phyloP scores from a whole-genome alignment of 2,329 filamentous ascomycete species.

The Arthrocladium fulminans region DNA sequence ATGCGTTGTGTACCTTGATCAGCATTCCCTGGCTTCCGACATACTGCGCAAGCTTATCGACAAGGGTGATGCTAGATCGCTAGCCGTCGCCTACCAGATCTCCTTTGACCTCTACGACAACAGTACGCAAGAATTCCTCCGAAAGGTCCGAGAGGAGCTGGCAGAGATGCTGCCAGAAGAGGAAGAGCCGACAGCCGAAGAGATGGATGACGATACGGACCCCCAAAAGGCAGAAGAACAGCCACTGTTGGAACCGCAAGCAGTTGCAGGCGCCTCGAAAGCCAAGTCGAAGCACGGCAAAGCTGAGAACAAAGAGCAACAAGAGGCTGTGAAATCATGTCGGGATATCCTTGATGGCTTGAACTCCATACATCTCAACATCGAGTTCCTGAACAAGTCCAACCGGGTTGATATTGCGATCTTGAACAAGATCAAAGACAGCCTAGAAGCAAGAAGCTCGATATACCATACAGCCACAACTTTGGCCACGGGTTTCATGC shows the following conservation, averaged over 20 bases:
- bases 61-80: conserved; percentile 66
- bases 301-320: conserved; percentile 32
- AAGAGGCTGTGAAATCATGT: conserved; percentile 49
- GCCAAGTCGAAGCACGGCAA: conserved; percentile 35
- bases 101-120: conserved; percentile 98
- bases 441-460: conserved; percentile 87
- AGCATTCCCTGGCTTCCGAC: conserved; percentile 78
- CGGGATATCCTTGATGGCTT: conserved; percentile 68
- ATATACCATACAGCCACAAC: conserved; percentile 98
- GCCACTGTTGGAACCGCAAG: conserved; percentile 47
- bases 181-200: conserved; percentile 41
- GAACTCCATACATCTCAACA: conserved; percentile 86
- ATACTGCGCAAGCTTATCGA: conserved; percentile 76
- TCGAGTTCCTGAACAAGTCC: conserved; percentile 93
- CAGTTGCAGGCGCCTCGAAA: conserved; percentile 37
- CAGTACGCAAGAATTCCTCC: conserved; percentile 91
- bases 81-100: conserved; percentile 89
- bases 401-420: conserved; percentile 89
- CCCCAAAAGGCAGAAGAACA: conserved; percentile 42
- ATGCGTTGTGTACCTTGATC: conserved; percentile 91
- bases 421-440: conserved; percentile 92
- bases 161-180: conserved; percentile 46
- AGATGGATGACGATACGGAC: conserved; percentile 38
- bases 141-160: conserved; percentile 75
- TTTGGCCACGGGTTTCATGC: conserved; percentile 98